Base-by-base conservation (phyloP, 2,329 filamentous ascomycete species). In the Anthostomella pinea region DNA sequence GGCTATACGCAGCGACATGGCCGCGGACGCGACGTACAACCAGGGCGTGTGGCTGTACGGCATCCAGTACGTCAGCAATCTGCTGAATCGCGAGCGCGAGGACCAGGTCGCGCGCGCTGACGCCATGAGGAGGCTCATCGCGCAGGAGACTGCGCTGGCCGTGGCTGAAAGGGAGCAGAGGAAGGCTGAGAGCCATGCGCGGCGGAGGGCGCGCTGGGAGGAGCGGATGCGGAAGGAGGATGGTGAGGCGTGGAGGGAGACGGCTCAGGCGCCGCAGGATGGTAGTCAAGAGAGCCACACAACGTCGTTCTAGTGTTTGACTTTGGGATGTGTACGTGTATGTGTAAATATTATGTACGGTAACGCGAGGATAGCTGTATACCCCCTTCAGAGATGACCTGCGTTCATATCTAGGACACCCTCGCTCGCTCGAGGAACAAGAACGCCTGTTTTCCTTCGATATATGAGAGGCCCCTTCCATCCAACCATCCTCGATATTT, bases 71-170 rank as follows among this genome's bases (percentile, higher is more conserved):
- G 2, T 51, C 4, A 17, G 28, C 3, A 4, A 18, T 0, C 2
- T 30, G 6, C 33, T 60, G 10, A 39, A 29, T 6, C 19, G 18
- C 6, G 47, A 59, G 40, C 50, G 52, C 7, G n/a, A 30, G 2
- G 41, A 58, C 11, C 29, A 36, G 13, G 37, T 59, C n/a, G 58
- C 56, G 9, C 43, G 55, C 16, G 54, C 58, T 3, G 45, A 55
- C 10, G 58, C 58, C 22, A 52, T 61, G 52, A 50, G 56, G 15
- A 24, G 19, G 4, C 38, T 60, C 16, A 48, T 60, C 30, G 24
- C 29, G 3, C 16, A 50, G 15, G 58, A 60, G 41, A 46, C 27
- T 8, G 38, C 30, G 19, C 42, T 59, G 0, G 50, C 45, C 3
- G 41, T 26, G 5, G 24, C 24, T n/a, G 24, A 13, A 6, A 14